phyloP scores from a whole-genome alignment of 768 basidiomycete genomes.

The Psilocybe cubensis region DNA sequence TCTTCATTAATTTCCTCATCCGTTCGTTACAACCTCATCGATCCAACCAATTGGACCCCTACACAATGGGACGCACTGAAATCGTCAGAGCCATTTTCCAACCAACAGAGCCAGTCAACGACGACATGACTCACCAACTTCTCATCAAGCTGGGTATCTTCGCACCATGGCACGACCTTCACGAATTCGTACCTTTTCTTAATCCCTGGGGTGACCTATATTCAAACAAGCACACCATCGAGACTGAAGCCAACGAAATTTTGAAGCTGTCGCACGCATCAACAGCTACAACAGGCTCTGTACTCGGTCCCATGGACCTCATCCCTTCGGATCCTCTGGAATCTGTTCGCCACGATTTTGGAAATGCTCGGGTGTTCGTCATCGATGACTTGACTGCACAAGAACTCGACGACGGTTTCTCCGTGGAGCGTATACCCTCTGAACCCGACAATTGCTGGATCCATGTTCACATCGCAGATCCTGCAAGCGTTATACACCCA shows the following conservation, averaged over 20 bases:
- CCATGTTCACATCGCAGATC: slow-evolving; percentile 93
- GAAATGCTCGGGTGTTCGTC: slow-evolving; percentile 77
- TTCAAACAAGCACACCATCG: slow-evolving; percentile 27
- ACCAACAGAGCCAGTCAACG: slow-evolving; percentile 33
- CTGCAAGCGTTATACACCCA: slow-evolving; percentile 77
- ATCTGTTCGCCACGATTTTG: slow-evolving; percentile 84
- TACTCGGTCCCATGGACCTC: slow-evolving; percentile 66
- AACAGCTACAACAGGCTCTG: slow-evolving; percentile 25
- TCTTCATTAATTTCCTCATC: slow-evolving; percentile 62
- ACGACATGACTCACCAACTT: slow-evolving; percentile 44
- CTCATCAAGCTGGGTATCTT: slow-evolving; percentile 75
- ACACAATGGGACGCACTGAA: slow-evolving; percentile 47
- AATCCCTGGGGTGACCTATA: slow-evolving; percentile 37
- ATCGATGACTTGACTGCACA: slow-evolving; percentile 81
- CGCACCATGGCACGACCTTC: slow-evolving; percentile 80
- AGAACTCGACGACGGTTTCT: slow-evolving; percentile 95
- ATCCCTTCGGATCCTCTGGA: slow-evolving; percentile 67
- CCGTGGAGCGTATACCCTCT: slow-evolving; percentile 67
- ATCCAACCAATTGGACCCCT: slow-evolving; percentile 65
- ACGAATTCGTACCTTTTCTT: slow-evolving; percentile 41
- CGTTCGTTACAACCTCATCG: slow-evolving; percentile 53
- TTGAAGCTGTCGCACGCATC: slow-evolving; percentile 30
- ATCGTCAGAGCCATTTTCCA: slow-evolving; percentile 63
- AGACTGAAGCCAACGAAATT: slow-evolving; percentile 28
- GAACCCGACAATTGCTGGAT: slow-evolving; percentile 75